These are phyloP conservation scores for Endoconidiophora polonica DNA, from an alignment of 2,329 filamentous ascomycete species.

Conservation along the genomic window DNA sequence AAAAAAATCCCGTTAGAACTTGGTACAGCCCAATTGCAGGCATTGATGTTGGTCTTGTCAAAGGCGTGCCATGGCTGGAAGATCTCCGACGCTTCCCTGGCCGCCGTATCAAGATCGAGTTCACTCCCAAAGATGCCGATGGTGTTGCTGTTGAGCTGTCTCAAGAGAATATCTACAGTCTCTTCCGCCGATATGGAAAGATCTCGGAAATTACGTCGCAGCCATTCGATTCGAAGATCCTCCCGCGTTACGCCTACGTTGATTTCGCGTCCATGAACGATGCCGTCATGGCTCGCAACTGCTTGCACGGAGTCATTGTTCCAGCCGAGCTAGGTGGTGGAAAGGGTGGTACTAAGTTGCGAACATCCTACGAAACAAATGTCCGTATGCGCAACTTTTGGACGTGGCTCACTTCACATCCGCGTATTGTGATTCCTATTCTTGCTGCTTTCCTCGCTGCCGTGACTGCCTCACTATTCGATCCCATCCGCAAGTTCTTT, in stretches of 20 bases:
- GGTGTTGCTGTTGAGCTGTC: constrained; percentile 52
- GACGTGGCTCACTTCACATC: constrained; percentile 77
- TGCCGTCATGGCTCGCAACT: constrained; percentile 80
- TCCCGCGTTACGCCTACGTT: constrained; percentile 64
- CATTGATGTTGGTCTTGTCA: constrained; percentile 56
- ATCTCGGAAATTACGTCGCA: constrained; percentile 72
- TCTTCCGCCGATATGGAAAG: constrained; percentile 84
- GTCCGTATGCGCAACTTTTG: constrained; percentile 63
- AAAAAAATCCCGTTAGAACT: constrained; percentile 57
- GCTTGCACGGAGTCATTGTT: constrained; percentile 70
- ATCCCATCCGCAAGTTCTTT: constrained; percentile 86
- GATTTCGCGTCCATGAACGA: constrained; percentile 59
- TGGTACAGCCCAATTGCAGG: constrained; percentile 76
- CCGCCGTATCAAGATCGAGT: constrained; percentile 63
- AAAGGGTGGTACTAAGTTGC: constrained; percentile 56
- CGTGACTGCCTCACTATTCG: constrained; percentile 75
- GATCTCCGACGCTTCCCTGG: constrained; percentile 75
- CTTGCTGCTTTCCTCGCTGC: constrained; percentile 67
- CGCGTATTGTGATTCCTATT: constrained; percentile 70
- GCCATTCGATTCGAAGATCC: constrained; percentile 67
- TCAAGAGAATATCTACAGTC: constrained; percentile 70
- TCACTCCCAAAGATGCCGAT: constrained; percentile 43
- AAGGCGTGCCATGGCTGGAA: constrained; percentile 83
- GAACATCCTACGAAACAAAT: constrained; percentile 68
- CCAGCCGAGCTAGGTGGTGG: constrained; percentile 54